Percentiles rank a stretch among this genome's conserved stretches.
Conservation (phyloP, 495 filamentous ascomycete species). For the Penicillium cosmopolitanum region DNA sequence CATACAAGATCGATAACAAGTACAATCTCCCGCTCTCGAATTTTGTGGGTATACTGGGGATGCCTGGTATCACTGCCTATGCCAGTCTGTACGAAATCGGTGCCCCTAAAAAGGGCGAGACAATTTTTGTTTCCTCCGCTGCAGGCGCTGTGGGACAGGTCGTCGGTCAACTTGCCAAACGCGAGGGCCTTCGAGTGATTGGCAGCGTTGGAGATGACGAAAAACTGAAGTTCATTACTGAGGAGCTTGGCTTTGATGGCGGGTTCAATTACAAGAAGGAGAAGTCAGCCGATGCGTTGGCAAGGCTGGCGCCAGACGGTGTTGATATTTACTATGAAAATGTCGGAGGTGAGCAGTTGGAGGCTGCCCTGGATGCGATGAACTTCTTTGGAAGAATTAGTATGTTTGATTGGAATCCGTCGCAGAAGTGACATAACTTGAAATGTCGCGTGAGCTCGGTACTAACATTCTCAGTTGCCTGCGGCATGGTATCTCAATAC, state of each 20-base stretch:
- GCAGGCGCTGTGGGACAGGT: constrained; percentile 83
- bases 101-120: constrained; percentile 84
- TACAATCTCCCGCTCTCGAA: constrained; percentile 45
- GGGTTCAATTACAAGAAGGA: constrained; percentile 82
- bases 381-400: constrained; percentile 72
- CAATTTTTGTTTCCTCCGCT: constrained; percentile 82
- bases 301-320: constrained; percentile 76
- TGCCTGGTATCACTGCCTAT: constrained; percentile 88
- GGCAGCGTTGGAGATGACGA: constrained; percentile 72
- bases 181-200: constrained; percentile 85
- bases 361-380: constrained; percentile 71
- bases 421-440: background rate
- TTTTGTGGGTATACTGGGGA: constrained; percentile 75
- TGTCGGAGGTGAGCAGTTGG: constrained; percentile 88
- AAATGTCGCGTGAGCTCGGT: background rate
- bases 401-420: background rate
- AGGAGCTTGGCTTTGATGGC: constrained; percentile 68
- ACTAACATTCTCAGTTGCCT: constrained; percentile 41
- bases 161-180: constrained; percentile 84
- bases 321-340: constrained; percentile 97
- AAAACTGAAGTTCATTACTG: constrained; percentile 66
- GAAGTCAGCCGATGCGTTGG: constrained; percentile 68
- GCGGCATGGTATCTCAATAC: constrained; percentile 79
- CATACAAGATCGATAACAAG: constrained; percentile 45
- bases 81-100: constrained; percentile 81